Evolutionary conservation across 2,329 filamentous ascomycete genomes (phyloP).

Genomic region (Grosmannia huntii): DNA sequence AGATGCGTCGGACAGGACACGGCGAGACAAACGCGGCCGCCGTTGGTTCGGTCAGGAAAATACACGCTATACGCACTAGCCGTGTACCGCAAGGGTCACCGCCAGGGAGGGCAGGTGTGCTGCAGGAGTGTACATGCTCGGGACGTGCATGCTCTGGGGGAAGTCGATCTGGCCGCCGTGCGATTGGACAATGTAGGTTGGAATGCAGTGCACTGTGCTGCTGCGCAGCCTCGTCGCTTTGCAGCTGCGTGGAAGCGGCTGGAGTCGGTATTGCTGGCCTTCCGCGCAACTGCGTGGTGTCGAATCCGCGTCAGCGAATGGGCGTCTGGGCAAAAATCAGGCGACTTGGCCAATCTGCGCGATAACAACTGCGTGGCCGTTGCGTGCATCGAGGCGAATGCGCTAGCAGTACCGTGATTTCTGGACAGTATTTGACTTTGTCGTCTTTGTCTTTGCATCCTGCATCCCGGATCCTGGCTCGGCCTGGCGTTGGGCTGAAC

Average conservation of each 20-base stretch:
- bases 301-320: constrained; percentile 2
- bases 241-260: background rate
- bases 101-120: background rate
- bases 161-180: too few relatives aligned
- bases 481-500: background rate
- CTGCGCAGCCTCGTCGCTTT: constrained; percentile 5
- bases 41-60: constrained; percentile 1
- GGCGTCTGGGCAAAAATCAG: background rate
- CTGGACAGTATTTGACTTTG: background rate
- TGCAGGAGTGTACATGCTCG: background rate
- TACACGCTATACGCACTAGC: background rate
- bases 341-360: background rate
- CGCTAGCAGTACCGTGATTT: background rate
- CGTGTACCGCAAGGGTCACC: background rate
- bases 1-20: constrained; percentile 8
- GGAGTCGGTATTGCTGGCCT: background rate
- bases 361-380: background rate
- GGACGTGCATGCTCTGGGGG: background rate
- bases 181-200: background rate
- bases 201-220: background rate
- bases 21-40: background rate
- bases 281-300: constrained; percentile 6
- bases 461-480: background rate
- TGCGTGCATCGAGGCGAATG: background rate
- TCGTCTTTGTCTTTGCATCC: background rate